Base-by-base conservation (phyloP, 1,284 basidiomycete genomes). In the Rhodotorula sp. region DNA sequence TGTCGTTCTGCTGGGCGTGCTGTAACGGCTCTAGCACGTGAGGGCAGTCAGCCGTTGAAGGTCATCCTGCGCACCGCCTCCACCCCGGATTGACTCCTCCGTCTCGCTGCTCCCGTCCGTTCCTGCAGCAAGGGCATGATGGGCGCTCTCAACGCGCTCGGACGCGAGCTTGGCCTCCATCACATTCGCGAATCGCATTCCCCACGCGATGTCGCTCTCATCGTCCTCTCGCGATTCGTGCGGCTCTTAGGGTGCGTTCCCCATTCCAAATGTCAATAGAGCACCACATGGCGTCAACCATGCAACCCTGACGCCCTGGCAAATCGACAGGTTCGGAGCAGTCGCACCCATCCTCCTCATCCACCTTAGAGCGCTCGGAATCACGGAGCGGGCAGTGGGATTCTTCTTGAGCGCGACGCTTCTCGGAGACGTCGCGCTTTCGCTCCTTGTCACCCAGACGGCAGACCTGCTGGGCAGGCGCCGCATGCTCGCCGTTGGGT, bases 271-370 rank as follows among this genome's bases (percentile, higher is more conserved):
- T 25, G n/a, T n/a, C n/a, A n/a, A n/a, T n/a, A n/a, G n/a, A n/a
- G n/a, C n/a, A n/a, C n/a, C n/a, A n/a, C n/a, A n/a, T n/a, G n/a
- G n/a, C n/a, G n/a, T n/a, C n/a, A n/a, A n/a, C n/a, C n/a, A n/a
- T n/a, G n/a, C n/a, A n/a, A n/a, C n/a, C n/a, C n/a, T n/a, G n/a
- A n/a, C n/a, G n/a, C n/a, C n/a, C n/a, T n/a, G n/a, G n/a, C n/a
- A n/a, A n/a, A n/a, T n/a, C n/a, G n/a, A n/a, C 66, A 74, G 73
- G 41, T 76, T 76, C 32, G 74, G 74, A 9, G 67, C 68, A 21
- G 66, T 74, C 21, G 72, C 74, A 12, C 74, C 74, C 3, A 62
- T 76, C 56, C 62, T 76, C 7, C 67, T 76, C 51, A 51, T 76
- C 41, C 68, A 67, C 51, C 59, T 76, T 12, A 57, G 72, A 8